Conservation (phyloP, 306 rosid species). For the Medicago ruthenica region DNA sequence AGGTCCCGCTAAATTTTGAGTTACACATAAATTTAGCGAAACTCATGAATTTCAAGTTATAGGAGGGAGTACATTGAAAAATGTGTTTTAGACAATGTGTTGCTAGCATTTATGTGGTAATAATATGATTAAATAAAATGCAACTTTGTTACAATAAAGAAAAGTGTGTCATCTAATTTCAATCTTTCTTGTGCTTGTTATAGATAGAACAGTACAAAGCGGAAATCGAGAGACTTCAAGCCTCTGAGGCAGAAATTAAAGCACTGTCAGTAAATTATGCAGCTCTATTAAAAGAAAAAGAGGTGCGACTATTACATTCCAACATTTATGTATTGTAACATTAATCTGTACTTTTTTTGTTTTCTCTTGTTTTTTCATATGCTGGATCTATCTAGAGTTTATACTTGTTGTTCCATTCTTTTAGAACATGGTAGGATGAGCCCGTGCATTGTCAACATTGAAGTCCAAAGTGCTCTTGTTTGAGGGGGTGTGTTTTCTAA, state of each 20-base stretch:
- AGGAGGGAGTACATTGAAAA: neutral
- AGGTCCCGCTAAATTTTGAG: neutral
- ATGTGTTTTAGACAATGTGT: neutral
- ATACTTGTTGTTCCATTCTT: neutral
- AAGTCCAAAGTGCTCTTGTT: slow-evolving; percentile 4
- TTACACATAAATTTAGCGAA: neutral
- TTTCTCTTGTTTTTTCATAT: slow-evolving; percentile 34
- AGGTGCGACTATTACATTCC: slow-evolving; percentile 54
- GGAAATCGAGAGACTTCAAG: slow-evolving; percentile 86
- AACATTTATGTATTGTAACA: neutral
- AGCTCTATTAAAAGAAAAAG: slow-evolving; percentile 86
- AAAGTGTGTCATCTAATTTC: slow-evolving; percentile 15
- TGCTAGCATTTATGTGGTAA: neutral
- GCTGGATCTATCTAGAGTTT: neutral
- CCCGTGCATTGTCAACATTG: slow-evolving; percentile 1
- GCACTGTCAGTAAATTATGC: slow-evolving; percentile 88
- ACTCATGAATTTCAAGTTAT: neutral
- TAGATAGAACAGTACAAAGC: slow-evolving; percentile 74
- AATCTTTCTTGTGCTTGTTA: slow-evolving; percentile 30
- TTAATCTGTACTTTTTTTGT: neutral
- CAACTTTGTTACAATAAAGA: slow-evolving; percentile 8
- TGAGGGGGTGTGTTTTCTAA: slow-evolving; percentile 11
- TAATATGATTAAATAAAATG: slow-evolving; percentile 34
- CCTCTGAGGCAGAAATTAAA: slow-evolving; percentile 91
- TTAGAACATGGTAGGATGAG: neutral